Conservation (phyloP, 2,329 filamentous ascomycete genomes). For the Neonectria hederae region DNA sequence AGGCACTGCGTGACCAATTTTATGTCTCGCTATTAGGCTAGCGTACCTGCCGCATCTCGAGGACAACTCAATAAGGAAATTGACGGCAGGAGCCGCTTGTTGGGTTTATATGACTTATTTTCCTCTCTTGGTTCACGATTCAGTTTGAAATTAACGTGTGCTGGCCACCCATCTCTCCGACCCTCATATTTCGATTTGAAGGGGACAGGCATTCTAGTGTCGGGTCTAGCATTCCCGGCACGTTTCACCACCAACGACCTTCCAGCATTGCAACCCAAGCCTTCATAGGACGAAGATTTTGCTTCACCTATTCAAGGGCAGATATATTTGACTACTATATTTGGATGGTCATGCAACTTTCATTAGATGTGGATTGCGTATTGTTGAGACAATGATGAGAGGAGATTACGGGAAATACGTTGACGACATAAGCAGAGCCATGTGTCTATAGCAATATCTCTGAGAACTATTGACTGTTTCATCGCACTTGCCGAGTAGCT, state of each 20-base stretch:
- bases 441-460: conserved; percentile 22
- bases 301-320: conserved; percentile 25
- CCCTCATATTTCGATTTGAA: conserved; percentile 16
- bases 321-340: conserved; percentile 19
- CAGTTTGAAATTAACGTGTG: background rate
- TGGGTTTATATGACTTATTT: conserved; percentile 1
- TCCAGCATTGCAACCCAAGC: conserved; percentile 22
- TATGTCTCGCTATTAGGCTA: conserved; percentile 9
- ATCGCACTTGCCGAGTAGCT: conserved; percentile 18
- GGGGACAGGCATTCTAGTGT: conserved; percentile 27
- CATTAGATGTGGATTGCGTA: conserved; percentile 20
- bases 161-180: conserved; percentile 14
- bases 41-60: conserved; percentile 15
- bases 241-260: conserved; percentile 24
- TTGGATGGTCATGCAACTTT: conserved; percentile 28
- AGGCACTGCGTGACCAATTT: conserved; percentile 22
- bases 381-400: conserved; percentile 24
- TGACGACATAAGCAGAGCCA: conserved; percentile 21
- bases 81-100: conserved; percentile 9
- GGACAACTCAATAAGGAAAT: conserved; percentile 10
- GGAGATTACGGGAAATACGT: conserved; percentile 29
- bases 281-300: too few relatives aligned
- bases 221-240: conserved; percentile 21
- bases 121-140: background rate
- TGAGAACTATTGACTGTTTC: conserved; percentile 17